Evolutionary conservation across 2,329 filamentous ascomycete genomes (phyloP), one percentile per base, ranked within the genome.

Genomic region (Huntiella abstrusa): DNA sequence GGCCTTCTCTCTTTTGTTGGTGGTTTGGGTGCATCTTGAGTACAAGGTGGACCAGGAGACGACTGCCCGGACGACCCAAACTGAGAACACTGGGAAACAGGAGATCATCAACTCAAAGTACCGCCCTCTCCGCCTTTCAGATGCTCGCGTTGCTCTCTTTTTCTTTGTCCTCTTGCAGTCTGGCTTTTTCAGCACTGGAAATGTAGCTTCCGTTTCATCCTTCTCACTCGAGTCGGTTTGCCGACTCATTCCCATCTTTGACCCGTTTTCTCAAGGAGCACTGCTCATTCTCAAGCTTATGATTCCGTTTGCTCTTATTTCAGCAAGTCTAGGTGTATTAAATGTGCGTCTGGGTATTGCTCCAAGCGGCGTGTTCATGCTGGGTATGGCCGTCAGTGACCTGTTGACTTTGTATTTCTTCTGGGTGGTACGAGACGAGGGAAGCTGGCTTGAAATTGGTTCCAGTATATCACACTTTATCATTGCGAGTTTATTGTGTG

Each of bases 371-470:
- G 66, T 98, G 3, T 95, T 96, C 64, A 95, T 95, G 80, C 66
- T 88, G 2, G 86, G 93, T 43, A 93, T 95, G 75, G 83, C 82
- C 1, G 75, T 92, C 44, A 87, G 82, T 51, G 91, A 98, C 58
- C 75, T 94, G 43, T 70, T 96, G 59, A 96, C 91, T 3, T 69
- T 98, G 45, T 84, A 91, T 56, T 98, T 98, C 67, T 98, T 98
- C 64, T 98, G 84, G 77, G 84, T 94, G 55, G 91, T 98, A 40
- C 83, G 82, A 56, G 91, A 98, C 55, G 91, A 98, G 59, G 91
- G 91, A 0, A 91, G 82, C 16, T 98, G 91, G 91, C 64, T 98
- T 50, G 91, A 98, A 59, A 98, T 98, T 58, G 91, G 91, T 32
- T 93, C 85, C 22, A 95, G 85, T 3, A 98, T 98, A 53, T 93